Base-by-base conservation (phyloP, 495 filamentous ascomycete species). In the Penicillium flavigenum region DNA sequence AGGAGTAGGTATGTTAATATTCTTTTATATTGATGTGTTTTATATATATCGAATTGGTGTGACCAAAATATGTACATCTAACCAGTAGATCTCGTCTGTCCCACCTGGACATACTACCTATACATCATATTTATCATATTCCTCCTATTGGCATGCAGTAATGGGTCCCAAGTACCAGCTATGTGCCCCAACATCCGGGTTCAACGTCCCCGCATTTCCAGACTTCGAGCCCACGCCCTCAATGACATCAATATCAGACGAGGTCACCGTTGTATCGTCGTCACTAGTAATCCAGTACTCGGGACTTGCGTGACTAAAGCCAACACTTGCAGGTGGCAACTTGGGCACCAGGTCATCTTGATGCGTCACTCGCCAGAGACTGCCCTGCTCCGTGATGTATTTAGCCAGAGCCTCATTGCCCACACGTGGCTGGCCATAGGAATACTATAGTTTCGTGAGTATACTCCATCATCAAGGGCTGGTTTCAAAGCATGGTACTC, bases 341-440 rank as follows among this genome's bases (percentile, higher is more conserved):
- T 80, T 74, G 2, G 89, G 85, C 1, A 91, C 81, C 1, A 84
- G 79, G 69, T 92, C 89, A 62, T 86, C 75, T 14, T 65, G 63
- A 64, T 91, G 86, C 4, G 89, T 91, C 31, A 87, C 75, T 58
- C 89, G 83, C 74, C 74, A 89, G 59, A 83, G 63, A 39, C 46
- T 55, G 27, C 67, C 67, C 41, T 86, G 82, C 20, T 62, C 55
- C 0, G 76, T 79, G 65, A 90, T 75, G 62, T 81, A 86, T 24
- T 70, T 61, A 36, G 78, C 81, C 59, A 89, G 72, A 16, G 73
- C 77, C 8, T 59, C 22, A 59, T 85, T 85, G 48, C 88, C 89
- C 5, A 89, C 79, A 27, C 86, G 86, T 4, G 89, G 89, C 29
- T 81, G 74, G 57, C 86, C 89, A 66, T 81, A 90, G 6, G 83